Base-by-base conservation (phyloP, 495 filamentous ascomycete species). In the Hyphodiscus hymeniophilus region DNA sequence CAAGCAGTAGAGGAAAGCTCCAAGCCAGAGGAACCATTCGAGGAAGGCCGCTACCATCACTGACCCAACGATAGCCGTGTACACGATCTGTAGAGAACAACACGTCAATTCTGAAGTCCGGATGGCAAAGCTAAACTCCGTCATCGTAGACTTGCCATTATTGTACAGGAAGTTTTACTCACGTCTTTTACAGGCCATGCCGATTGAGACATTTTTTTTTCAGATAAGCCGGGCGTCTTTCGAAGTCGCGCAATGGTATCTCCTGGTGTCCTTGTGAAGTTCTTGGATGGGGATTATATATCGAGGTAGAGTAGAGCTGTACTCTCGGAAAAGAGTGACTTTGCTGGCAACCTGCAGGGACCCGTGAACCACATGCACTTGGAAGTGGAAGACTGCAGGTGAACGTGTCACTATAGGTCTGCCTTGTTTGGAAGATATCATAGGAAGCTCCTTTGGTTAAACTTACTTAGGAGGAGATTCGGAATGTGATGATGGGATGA, bases 21-120 rank as follows among this genome's bases (percentile, higher is more conserved):
- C 81, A 35, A 96, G 75, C 85, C 89, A 96, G 3, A 98, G 75
- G 40, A 95, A 77, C 92, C 92, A 97, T 67, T 98, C 92, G 17
- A 95, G 73, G 20, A 88, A 71, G 2, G 92, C 92, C 35, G 84
- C 85, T 1, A 89, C 57, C 83, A 96, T 85, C 17, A 96, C 71
- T 17, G 84, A 66, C 34, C 85, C 85, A 43, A 96, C 75, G 57
- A 96, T 85, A 42, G 81, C 71, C 17, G 91, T 80, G 60, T 94
- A 96, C 39, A 89, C 64, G 48, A 89, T 84, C 84, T 90, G 54
- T 3, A 12, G 36, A n/a, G n/a, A n/a, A n/a, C n/a, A n/a, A n/a
- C n/a, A n/a, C n/a, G n/a, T n/a, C n/a, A n/a, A n/a, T n/a, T n/a
- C n/a, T n/a, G n/a, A n/a, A n/a, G n/a, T n/a, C n/a, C n/a, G n/a